Percentiles rank a stretch among this genome's conserved stretches.
Conservation (phyloP, 768 basidiomycete species). For the Kwoniella mangroviensis region DNA sequence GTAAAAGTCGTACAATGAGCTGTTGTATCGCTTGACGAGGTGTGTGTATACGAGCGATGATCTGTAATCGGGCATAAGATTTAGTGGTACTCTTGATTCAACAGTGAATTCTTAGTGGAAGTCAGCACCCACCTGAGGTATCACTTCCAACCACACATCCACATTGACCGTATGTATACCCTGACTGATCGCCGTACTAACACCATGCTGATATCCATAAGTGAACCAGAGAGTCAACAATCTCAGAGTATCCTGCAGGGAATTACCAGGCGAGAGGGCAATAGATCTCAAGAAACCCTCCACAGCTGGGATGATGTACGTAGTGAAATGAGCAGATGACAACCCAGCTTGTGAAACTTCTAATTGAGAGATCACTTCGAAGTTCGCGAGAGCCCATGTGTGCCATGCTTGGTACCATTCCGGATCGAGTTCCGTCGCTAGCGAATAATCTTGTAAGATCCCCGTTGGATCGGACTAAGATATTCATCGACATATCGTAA, state of each 20-base stretch:
- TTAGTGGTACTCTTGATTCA: too few relatives aligned
- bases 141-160: conserved; percentile 98
- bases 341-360: conserved; percentile 70
- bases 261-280: conserved; percentile 81
- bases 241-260: conserved; percentile 90
- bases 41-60: conserved; percentile 97
- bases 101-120: not conserved
- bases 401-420: conserved; percentile 99
- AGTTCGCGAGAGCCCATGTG: conserved; percentile 95
- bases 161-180: conserved; percentile 90
- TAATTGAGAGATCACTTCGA: conserved; percentile 83
- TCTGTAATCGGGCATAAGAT: conserved; percentile 62
- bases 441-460: conserved; percentile 79
- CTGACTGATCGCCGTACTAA: conserved; percentile 82
- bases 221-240: conserved; percentile 98
- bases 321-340: conserved; percentile 69
- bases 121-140: conserved; percentile 75
- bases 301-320: conserved; percentile 90
- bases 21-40: conserved; percentile 82
- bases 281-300: conserved; percentile 92
- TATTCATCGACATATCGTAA: not conserved
- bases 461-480: conserved; percentile 74
- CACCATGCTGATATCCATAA: conserved; percentile 85
- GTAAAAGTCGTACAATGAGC: conserved; percentile 84
- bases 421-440: conserved; percentile 88